Evolutionary conservation across 768 basidiomycete species (phyloP).

Genomic region (Candolleomyces eurysporus): DNA sequence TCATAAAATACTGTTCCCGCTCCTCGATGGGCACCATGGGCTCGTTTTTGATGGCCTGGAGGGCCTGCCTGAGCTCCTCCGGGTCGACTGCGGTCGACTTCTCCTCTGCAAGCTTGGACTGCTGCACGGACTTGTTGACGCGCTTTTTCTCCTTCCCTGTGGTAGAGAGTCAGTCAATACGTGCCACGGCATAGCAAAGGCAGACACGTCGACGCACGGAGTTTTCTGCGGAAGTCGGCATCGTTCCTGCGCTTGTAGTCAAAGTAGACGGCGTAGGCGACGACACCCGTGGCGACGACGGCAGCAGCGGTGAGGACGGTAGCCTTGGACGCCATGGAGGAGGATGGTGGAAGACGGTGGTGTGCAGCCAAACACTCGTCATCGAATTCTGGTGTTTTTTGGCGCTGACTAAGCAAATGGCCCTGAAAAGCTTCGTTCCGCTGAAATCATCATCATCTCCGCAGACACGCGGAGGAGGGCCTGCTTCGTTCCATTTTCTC

Average conservation of each 20-base stretch:
- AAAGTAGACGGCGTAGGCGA: conserved; percentile 90
- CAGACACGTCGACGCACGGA: conserved; percentile 57
- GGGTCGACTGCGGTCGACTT: conserved; percentile 37
- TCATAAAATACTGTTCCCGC: conserved; percentile 90
- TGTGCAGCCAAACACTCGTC: neutral
- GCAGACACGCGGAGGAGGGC: neutral
- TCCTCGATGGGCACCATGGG: conserved; percentile 67
- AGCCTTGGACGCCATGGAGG: conserved; percentile 25
- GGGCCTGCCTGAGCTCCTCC: conserved; percentile 58
- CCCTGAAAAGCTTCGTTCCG: no score
- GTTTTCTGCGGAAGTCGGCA: conserved; percentile 78
- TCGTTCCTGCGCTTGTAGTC: conserved; percentile 94
- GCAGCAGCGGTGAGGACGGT: conserved; percentile 44
- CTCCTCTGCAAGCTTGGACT: conserved; percentile 38
- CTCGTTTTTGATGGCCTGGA: conserved; percentile 70
- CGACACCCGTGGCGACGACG: conserved; percentile 53
- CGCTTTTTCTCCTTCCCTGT: conserved; percentile 93
- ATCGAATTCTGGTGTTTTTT: neutral
- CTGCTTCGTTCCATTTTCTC: no score
- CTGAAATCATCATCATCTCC: neutral
- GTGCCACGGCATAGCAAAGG: neutral
- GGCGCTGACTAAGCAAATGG: neutral
- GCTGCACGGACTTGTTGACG: conserved; percentile 62
- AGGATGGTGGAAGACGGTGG: neutral
- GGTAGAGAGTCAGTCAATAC: conserved; percentile 7